Base-by-base conservation (phyloP, 1,284 basidiomycete species). In the Apiotrichum porosum region DNA sequence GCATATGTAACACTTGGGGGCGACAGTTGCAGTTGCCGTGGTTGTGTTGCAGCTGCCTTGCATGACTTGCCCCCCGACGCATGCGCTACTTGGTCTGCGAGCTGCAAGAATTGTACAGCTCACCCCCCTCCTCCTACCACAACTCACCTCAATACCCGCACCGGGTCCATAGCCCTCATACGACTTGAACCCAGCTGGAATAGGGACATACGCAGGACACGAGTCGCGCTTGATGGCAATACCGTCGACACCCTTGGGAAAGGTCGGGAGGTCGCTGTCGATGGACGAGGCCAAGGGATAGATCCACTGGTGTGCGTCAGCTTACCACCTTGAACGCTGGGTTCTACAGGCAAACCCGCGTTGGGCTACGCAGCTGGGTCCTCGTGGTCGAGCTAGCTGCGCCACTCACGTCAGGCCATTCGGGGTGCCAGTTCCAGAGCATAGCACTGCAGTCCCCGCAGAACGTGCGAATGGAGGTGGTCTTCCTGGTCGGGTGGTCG, bases 241-340 rank as follows among this genome's bases (percentile, higher is more conserved):
- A 24, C 66, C 21, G 14, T 47, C 22, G 3, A 56, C 46, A 3
- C 54, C 61, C 15, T 61, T 49, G 9, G 69, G 69, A n/a, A 63
- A 45, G 10, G 51, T 12, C 12, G 69, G 69, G 1, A 73, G 62
- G 6, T 65, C 66, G 44, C 62, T 54, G 52, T 74, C 72, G 47
- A 74, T 70, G 33, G 51, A 56, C 1, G 68, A 63, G 0, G 72
- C 71, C 49, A 65, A 72, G 4, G 72, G 72, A 56, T 74, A 72
- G 50, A 74, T 69, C 72, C 72, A 74, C 66, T 72, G 46, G 3
- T 15, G 44, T 37, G 26, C 26, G 26, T 28, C 26, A 28, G 26
- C 26, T 6, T n/a, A n/a, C n/a, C n/a, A n/a, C n/a, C n/a, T n/a
- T n/a, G 26, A 6, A 28, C 26, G 26, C 26, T 28, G 26, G 26